Percentiles rank a stretch among this genome's conserved stretches.
These are phyloP conservation scores for Diaporthe sp. DNA, from an alignment of 2,329 filamentous ascomycete genomes.

Conservation along the genomic window DNA sequence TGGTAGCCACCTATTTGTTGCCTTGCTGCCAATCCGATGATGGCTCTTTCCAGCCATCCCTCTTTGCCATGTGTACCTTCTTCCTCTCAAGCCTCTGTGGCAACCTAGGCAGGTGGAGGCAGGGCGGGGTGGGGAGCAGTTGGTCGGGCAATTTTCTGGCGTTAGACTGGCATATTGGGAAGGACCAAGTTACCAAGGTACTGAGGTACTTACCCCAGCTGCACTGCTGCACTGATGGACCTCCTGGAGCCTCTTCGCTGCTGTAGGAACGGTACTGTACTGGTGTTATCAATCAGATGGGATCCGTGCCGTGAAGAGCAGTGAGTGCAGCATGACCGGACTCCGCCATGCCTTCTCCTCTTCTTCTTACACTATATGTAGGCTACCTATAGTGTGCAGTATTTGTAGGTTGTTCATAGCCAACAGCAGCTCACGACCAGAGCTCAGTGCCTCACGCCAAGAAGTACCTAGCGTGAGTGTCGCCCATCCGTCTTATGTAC, in stretches of 20 bases:
- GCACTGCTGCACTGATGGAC: too few relatives aligned
- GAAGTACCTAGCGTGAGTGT: conserved; percentile 5
- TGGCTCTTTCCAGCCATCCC: not conserved
- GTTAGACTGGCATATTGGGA: conserved; percentile 14
- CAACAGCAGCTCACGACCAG: conserved; percentile 8
- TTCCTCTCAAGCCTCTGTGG: not conserved
- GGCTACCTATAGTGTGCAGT: not conserved
- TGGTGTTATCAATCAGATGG: not conserved
- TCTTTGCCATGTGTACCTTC: not conserved
- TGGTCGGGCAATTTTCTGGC: conserved; percentile 4
- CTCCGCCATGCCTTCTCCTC: not conserved
- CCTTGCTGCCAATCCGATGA: not conserved
- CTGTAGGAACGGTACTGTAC: not conserved
- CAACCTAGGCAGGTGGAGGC: not conserved
- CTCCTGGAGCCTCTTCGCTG: not conserved
- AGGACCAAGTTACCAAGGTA: conserved; percentile 17
- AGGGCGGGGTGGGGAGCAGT: conserved; percentile 11
- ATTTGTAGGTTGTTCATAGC: not conserved
- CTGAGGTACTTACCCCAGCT: not conserved
- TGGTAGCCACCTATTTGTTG: not conserved
- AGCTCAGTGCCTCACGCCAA: conserved; percentile 7
- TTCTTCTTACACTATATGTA: too few relatives aligned
- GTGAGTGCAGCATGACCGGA: not conserved
- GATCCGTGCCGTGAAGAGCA: not conserved
- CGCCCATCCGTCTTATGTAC: not conserved